Evolutionary conservation across 1,284 basidiomycete species (phyloP).

Genomic region (Irpex sp.): DNA sequence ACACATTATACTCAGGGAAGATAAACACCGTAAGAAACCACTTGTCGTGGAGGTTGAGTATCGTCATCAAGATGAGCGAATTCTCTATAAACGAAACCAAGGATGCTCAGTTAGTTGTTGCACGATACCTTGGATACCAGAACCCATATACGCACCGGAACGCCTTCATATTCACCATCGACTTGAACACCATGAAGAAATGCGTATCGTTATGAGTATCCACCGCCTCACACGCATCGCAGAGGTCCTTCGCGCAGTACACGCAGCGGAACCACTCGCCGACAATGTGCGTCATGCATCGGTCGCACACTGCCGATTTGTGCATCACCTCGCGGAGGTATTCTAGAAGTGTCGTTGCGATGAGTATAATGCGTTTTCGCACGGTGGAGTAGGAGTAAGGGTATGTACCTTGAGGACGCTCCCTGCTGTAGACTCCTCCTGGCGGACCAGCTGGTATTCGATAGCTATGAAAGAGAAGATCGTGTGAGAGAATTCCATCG

Average conservation of each 20-base stretch:
- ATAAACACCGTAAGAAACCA: neutral
- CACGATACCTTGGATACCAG: neutral
- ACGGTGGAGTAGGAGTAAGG: neutral
- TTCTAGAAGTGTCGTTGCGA: constrained; percentile 34
- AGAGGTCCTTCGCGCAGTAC: constrained; percentile 81
- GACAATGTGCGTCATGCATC: constrained; percentile 68
- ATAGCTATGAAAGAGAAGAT: constrained; percentile 43
- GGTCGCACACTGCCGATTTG: constrained; percentile 67
- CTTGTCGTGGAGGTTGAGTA: neutral
- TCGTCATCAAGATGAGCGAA: neutral
- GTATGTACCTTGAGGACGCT: constrained; percentile 57
- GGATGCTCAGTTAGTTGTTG: neutral
- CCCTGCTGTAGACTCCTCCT: constrained; percentile 34
- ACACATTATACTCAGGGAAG: neutral
- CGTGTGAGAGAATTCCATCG: too few species aligned
- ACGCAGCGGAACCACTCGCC: constrained; percentile 89
- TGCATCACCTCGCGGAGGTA: constrained; percentile 72
- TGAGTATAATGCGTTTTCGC: too few species aligned
- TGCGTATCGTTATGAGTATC: constrained; percentile 82
- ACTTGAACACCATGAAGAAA: constrained; percentile 85
- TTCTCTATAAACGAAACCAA: neutral
- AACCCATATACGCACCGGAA: neutral
- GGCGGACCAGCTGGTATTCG: constrained; percentile 61
- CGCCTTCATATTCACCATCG: constrained; percentile 42
- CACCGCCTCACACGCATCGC: constrained; percentile 71